phyloP scores from a whole-genome alignment of 257 asterid species.

The Lavandula angustifolia region DNA sequence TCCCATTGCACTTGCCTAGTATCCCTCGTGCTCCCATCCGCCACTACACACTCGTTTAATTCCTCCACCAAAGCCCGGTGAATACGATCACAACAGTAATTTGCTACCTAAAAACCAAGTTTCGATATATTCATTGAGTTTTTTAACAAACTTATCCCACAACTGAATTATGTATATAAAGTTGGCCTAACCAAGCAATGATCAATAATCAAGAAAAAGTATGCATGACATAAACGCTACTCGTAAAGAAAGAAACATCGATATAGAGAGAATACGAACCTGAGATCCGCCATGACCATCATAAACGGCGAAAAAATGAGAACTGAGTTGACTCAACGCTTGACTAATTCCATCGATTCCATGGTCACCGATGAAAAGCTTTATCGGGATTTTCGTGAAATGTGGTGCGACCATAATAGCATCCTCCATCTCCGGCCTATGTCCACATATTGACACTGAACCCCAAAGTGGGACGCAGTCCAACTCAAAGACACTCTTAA shows the following conservation, averaged over 20 bases:
- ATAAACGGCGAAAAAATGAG: conserved; percentile 87
- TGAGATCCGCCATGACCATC: conserved; percentile 98
- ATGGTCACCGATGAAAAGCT: conserved; percentile 63
- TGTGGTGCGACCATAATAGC: conserved; percentile 57
- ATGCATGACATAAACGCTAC: neutral
- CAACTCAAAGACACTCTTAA: conserved; percentile 73
- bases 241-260: neutral
- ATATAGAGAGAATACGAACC: conserved; percentile 43
- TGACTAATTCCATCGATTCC: conserved; percentile 56
- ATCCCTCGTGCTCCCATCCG: conserved; percentile 43
- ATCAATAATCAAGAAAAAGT: neutral
- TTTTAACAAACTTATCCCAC: too few species aligned
- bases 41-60: conserved; percentile 38
- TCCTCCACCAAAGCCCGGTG: conserved; percentile 72
- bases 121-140: neutral
- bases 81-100: conserved; percentile 73
- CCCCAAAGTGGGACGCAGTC: conserved; percentile 95
- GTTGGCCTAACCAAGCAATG: neutral
- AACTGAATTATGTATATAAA: neutral
- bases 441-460: conserved; percentile 67
- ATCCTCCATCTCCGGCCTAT: conserved; percentile 94
- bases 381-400: conserved; percentile 75
- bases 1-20: conserved; percentile 69
- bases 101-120: conserved; percentile 61
- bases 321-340: conserved; percentile 60